Evolutionary conservation across 176 grass and related monocot genomes (phyloP).

Genomic region (Elymus sibiricus): DNA sequence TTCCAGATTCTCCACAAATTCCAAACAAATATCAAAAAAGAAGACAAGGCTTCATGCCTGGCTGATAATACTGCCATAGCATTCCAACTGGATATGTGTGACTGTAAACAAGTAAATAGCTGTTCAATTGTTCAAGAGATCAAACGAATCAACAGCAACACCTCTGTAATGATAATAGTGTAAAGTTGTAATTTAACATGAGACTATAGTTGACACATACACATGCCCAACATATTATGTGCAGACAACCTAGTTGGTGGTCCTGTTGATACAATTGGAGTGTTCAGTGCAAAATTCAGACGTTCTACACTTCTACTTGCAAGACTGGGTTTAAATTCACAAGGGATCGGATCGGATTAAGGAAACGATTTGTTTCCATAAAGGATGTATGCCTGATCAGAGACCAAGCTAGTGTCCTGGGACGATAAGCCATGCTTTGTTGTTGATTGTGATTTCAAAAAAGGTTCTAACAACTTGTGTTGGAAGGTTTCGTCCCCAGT

Average conservation of each 20-base stretch:
- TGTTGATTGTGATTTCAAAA: too few species aligned
- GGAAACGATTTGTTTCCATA: neutral
- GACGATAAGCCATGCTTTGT: neutral
- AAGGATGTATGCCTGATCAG: too few species aligned
- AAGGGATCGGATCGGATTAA: neutral
- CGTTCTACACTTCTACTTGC: neutral
- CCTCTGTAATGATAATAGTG: neutral
- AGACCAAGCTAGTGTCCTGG: neutral
- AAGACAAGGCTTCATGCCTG: neutral
- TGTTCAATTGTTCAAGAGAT: neutral
- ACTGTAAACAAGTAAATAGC: neutral
- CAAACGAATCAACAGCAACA: neutral
- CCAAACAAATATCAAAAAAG: neutral
- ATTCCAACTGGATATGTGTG: neutral
- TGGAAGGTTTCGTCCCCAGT: too few species aligned
- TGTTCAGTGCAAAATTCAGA: neutral
- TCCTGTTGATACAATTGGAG: neutral
- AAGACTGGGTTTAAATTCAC: neutral
- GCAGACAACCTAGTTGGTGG: neutral
- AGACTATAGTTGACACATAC: neutral
- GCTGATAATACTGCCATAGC: neutral
- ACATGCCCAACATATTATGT: neutral
- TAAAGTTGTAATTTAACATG: neutral
- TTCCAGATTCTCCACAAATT: neutral
- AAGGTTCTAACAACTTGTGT: too few species aligned